Evolutionary conservation across 306 rosid genomes (phyloP), one percentile per base, ranked within the genome.

Genomic region (Rosa rugosa): DNA sequence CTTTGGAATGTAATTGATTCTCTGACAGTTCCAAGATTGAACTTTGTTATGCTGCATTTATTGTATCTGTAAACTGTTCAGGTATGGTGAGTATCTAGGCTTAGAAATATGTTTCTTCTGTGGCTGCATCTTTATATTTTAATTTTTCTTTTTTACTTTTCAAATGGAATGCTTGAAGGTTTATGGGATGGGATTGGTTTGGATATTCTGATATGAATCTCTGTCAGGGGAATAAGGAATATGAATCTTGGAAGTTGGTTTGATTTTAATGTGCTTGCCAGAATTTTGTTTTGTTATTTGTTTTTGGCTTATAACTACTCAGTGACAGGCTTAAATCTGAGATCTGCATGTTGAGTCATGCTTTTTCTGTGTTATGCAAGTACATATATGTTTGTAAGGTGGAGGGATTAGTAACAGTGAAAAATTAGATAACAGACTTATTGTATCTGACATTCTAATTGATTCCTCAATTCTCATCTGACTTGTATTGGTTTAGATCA

Each of bases 31-130:
- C 38, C 66, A 72, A 71, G 71, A 14, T 77, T 27, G 34, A 17
- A 44, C 64, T 57, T 56, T 60, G 72, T 66, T 3, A n/a, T 71
- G 57, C 62, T 69, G 70, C 77, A 25, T 49, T 63, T 81, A 63
- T 51, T 47, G 17, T 54, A 5, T 72, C 75, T 66, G 71, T 22
- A 47, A 53, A 4, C 8, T 2, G n/a, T 79, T 83, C 60, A 25
- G 56, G 68, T 54, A 25, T 74, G 20, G 77, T 54, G 80, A 47
- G 72, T 14, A 3, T 79, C 77, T 71, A 31, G 5, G 5, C 8
- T 60, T 12, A 38, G 25, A 47, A 22, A 34, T 59, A 23, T 13
- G 25, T 23, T 46, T 67, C 41, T 46, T 31, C 36, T 69, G 40
- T 78, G 64, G 75, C 75, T 71, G 75, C 44, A 54, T 25, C 54